Evolutionary conservation across 2,329 filamentous ascomycete species (phyloP), one percentile per base, ranked within the genome.

Genomic region (Pestalotiopsis sp.): DNA sequence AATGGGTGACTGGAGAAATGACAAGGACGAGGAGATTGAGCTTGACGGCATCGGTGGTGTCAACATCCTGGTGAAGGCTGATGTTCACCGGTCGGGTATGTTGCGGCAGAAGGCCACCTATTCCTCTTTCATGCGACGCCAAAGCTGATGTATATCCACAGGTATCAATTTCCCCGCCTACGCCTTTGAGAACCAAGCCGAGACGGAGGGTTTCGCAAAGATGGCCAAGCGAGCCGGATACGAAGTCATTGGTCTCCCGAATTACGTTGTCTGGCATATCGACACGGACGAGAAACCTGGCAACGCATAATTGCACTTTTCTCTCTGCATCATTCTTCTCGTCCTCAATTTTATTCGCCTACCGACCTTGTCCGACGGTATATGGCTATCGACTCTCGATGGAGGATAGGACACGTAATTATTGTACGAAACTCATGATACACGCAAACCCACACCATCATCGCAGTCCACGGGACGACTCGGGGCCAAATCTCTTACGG

Each of bases 241-340:
- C 78, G 87, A 93, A 76, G 96, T 99, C 30, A 88, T 94, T 73
- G 96, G 96, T 59, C 84, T 99, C 67, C 96, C 95, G 56, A 99
- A 99, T 80, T 99, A 99, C 78, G 91, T 99, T 64, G 95, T 99
- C 68, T 99, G 96, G 96, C 96, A 99, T 78, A 93, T 97, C 75
- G 96, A 99, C 79, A 99, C 96, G 2, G 89, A 94, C 67, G 96
- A 99, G 84, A 97, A 98, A 85, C 88, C 89, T 40, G 94, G 94
- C 40, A 98, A 68, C 44, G 64, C 61, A 22, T 64, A 68, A 17
- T 63, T 30, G 40, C 39, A 24, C 24, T 38, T 14, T 63, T 24
- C 44, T 52, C 39, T 69, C 67, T 70, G 69, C 69, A 68, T 70
- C 68, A 70, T 70, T 71, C 68, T 70, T 68, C 71, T 67, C 72